phyloP scores from a whole-genome alignment of 2,329 filamentous ascomycete species.

The Hypomyces rosellus region DNA sequence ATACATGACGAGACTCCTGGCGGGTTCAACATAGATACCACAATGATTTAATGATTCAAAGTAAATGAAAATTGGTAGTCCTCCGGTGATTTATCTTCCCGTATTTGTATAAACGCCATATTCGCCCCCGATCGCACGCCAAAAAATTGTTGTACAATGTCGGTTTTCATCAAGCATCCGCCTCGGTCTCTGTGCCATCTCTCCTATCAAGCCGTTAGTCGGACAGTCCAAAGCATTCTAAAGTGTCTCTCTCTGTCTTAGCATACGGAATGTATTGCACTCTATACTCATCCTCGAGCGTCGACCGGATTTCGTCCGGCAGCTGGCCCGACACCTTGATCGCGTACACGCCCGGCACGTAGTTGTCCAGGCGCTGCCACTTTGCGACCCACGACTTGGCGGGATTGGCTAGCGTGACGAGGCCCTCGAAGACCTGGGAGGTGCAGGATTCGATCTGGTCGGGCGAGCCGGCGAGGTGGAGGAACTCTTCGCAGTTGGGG shows the following conservation, averaged over 20 bases:
- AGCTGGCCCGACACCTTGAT: slow-evolving; percentile 85
- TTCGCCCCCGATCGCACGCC: slow-evolving; percentile 21
- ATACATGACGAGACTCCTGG: neutral
- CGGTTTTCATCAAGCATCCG: slow-evolving; percentile 27
- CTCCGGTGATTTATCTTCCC: slow-evolving; percentile 3
- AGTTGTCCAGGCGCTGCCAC: slow-evolving; percentile 87
- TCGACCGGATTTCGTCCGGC: slow-evolving; percentile 56
- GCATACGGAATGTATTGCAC: slow-evolving; percentile 60
- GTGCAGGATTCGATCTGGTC: slow-evolving; percentile 91
- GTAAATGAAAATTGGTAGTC: neutral
- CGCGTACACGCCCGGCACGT: slow-evolving; percentile 85
- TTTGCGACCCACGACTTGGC: slow-evolving; percentile 86
- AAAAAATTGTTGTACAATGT: neutral
- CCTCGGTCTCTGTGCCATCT: slow-evolving; percentile 50
- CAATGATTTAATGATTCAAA: neutral
- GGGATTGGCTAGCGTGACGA: slow-evolving; percentile 82
- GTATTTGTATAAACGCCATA: slow-evolving; percentile 23
- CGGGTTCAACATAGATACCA: slow-evolving; percentile 7
- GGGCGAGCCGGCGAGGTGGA: slow-evolving; percentile 70
- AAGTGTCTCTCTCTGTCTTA: slow-evolving; percentile 38
- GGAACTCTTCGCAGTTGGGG: slow-evolving; percentile 92
- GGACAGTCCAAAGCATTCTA: neutral
- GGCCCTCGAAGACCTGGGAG: slow-evolving; percentile 89
- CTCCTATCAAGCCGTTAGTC: slow-evolving; percentile 33
- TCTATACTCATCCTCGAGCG: slow-evolving; percentile 57